Evolutionary conservation across 2,329 filamentous ascomycete species (phyloP), one percentile per base, ranked within the genome.

Genomic region (Apiospora koreana): DNA sequence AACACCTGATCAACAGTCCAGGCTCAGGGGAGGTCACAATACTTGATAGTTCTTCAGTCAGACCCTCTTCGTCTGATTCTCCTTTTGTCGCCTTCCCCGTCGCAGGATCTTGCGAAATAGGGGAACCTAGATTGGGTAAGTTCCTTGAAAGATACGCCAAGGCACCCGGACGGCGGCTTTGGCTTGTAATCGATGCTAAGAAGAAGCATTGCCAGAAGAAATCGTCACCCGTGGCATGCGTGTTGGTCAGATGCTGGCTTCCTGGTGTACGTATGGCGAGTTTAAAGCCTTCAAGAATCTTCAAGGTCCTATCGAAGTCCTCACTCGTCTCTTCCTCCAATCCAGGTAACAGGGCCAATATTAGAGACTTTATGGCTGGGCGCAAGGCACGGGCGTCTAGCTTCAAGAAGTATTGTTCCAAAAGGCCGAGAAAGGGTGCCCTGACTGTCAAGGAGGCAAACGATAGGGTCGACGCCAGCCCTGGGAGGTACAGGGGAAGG

Each of bases 171-270:
- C 96, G 90, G 72, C 95, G 88, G 72, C 91, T 94, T 54, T 94
- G 89, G 76, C 95, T 95, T 0, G 96, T 98, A 71, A 99, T 96
- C 23, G 94, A 92, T 12, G 95, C 94, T 23, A 99, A 84, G 77
- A 99, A 98, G 78, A 99, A 92, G 79, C 94, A 98, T 82, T 99
- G 96, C 96, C 96, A 99, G 80, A 98, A 99, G 80, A 96, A 98
- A 73, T 93, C 93, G 74, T 95, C 93, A 12, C 91, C 90, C 10
- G 86, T 86, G 64, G 84, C 88, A 80, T 88, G 89, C 46, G 81
- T 86, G 69, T 79, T 81, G 42, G 82, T 88, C 73, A 85, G 85
- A 69, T 81, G 83, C 73, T 87, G 83, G 71, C 86, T 86, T 35
- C 82, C 81, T 10, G 81, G 75, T 38, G 90, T 83, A 70, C 91